Percentiles rank a stretch among this genome's conserved stretches.
Evolutionary conservation across 2,329 filamentous ascomycete species (phyloP).

Genomic region (Coniella lustricola): DNA sequence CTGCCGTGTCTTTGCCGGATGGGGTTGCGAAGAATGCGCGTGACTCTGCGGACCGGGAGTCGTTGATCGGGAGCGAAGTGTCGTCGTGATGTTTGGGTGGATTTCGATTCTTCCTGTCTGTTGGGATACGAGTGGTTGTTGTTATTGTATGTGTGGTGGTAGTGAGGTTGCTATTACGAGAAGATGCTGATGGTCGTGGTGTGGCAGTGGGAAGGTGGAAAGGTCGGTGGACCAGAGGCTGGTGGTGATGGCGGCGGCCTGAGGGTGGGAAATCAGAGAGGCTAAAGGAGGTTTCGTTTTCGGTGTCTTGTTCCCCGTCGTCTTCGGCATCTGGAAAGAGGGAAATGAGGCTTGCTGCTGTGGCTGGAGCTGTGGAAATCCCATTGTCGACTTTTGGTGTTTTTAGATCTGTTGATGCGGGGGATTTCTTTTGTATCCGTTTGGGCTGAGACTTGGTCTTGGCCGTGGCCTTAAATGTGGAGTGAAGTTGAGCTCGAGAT

Average conservation of each 20-base stretch:
- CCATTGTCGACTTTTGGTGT: slow-evolving; percentile 5
- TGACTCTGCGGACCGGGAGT: too few species aligned
- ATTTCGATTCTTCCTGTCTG: not conserved
- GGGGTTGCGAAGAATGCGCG: too few species aligned
- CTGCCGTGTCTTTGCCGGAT: too few species aligned
- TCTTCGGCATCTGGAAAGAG: slow-evolving; percentile 32
- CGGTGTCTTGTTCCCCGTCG: too few species aligned
- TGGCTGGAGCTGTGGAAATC: slow-evolving; percentile 21
- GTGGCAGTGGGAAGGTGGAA: not conserved
- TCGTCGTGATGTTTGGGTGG: not conserved
- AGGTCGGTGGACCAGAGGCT: slow-evolving; percentile 2
- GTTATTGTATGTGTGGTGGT: too few species aligned
- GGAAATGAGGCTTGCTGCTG: slow-evolving; percentile 32
- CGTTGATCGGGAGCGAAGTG: too few species aligned
- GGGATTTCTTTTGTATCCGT: too few species aligned
- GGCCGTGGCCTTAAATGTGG: too few species aligned
- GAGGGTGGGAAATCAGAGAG: slow-evolving; percentile 20
- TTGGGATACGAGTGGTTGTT: not conserved
- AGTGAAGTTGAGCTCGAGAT: not conserved
- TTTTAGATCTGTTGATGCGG: not conserved
- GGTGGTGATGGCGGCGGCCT: slow-evolving; percentile 9
- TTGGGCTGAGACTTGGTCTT: too few species aligned
- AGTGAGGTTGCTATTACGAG: too few species aligned
- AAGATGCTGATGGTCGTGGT: too few species aligned
- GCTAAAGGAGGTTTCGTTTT: slow-evolving; percentile 33